Conservation (phyloP, 1,139 yeast genomes). For the Wickerhamomyces sp. region DNA sequence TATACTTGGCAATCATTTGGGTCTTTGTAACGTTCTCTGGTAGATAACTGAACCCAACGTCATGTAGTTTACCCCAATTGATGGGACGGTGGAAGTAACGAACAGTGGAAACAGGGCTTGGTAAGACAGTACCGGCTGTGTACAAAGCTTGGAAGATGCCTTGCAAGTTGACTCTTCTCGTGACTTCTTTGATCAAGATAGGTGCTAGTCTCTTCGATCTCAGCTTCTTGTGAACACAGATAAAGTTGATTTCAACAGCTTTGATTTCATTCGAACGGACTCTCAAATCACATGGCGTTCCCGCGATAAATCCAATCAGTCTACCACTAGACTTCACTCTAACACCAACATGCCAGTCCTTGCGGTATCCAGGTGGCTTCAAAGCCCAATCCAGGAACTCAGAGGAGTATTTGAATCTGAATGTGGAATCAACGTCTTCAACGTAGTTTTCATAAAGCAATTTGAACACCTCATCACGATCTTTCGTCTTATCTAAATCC, state of each 20-base stretch:
- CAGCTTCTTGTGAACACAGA: conserved; percentile 90
- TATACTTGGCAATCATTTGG: conserved; percentile 75
- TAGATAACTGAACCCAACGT: conserved; percentile 81
- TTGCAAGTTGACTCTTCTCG: conserved; percentile 80
- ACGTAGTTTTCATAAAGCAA: conserved; percentile 86
- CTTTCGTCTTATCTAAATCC: conserved; percentile 53
- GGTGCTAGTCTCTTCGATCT: conserved; percentile 95
- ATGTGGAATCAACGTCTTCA: conserved; percentile 88
- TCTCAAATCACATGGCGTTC: conserved; percentile 70
- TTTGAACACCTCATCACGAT: conserved; percentile 70
- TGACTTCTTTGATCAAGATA: conserved; percentile 85
- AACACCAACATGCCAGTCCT: conserved; percentile 92
- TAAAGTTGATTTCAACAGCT: conserved; percentile 86
- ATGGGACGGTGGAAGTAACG: conserved; percentile 93
- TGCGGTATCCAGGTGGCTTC: conserved; percentile 88
- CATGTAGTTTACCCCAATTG: conserved; percentile 85
- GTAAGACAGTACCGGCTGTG: conserved; percentile 88
- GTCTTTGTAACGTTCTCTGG: conserved; percentile 75
- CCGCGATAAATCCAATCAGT: conserved; percentile 88
- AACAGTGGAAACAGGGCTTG: conserved; percentile 88
- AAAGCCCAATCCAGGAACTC: conserved; percentile 90
- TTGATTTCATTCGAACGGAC: conserved; percentile 54
- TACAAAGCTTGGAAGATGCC: conserved; percentile 95
- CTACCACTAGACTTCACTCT: conserved; percentile 72
- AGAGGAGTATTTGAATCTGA: conserved; percentile 83